Evolutionary conservation across 768 basidiomycete genomes (phyloP), one percentile per base, ranked within the genome.

Genomic region (Termitomyces eurrhizus): DNA sequence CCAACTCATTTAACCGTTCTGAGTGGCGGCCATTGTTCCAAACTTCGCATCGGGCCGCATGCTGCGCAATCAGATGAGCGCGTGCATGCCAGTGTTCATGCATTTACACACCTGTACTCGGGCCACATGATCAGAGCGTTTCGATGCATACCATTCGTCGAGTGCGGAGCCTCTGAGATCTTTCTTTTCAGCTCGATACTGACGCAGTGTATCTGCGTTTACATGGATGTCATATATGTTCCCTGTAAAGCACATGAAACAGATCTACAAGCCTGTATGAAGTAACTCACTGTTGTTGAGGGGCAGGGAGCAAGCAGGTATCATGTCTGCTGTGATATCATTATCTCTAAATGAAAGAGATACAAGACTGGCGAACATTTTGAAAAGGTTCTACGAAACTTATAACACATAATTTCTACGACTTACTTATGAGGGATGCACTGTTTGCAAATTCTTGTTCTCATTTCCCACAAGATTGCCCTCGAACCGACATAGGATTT

Each of bases 371-470:
- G 6, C 13, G 18, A 26, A 37, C 42, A 13, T 14, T 44, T 32
- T 16, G 7, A 21, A 35, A 41, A 8, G 8, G 33, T 56, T 35
- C 24, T 12, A n/a, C 18, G 37, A 39, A 41, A 12, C 9, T 18
- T 9, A 29, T 21, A 12, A 33, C 7, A 33, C 33, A n/a, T 18
- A 4, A 35, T 6, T 21, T 21, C 6, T 35, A 12, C 12, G 18
- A 45, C 57, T 42, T 48, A 65, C 66, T 64, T 62, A 29, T 66
- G 60, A 7, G 59, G 37, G 24, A 61, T 56, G 51, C 68, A 69
- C 18, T 55, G 60, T 37, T 64, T 66, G 50, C 68, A 69, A 33
- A 60, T 49, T 39, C 63, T 61, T 13, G 63, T 62, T 24, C 63
- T 62, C 45, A 48, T 51, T 7, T 21, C 41, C 66, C 68, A 69